Percentiles rank a stretch among this genome's conserved stretches.
Conservation (phyloP, 768 basidiomycete genomes). For the Stropharia rugosoannulata region DNA sequence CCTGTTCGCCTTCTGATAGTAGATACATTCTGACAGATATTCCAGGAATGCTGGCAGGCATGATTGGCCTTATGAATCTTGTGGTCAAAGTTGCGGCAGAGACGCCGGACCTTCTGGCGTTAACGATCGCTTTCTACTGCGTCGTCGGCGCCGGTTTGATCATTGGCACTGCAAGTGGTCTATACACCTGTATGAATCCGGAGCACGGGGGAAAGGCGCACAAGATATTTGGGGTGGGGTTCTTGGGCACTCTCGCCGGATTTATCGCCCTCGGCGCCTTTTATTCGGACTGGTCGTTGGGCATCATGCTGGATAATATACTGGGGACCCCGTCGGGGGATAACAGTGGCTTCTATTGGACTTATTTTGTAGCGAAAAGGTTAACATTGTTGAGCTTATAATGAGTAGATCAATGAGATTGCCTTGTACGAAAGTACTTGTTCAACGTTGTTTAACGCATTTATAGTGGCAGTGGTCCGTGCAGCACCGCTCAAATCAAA, state of each 20-base stretch:
- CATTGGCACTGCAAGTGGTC: conserved; percentile 17
- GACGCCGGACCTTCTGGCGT: conserved; percentile 13
- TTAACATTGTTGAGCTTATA: conserved; percentile 26
- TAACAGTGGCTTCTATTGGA: conserved; percentile 25
- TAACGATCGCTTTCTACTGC: conserved; percentile 25
- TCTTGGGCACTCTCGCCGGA: conserved; percentile 17
- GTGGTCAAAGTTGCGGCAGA: conserved; percentile 20
- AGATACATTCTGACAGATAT: conserved; percentile 17
- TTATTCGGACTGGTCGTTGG: conserved; percentile 27
- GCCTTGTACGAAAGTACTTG: no score
- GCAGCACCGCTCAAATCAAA: no score
- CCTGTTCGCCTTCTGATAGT: not conserved
- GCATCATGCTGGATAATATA: conserved; percentile 27
- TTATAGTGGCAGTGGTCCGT: no score
- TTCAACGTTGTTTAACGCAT: no score
- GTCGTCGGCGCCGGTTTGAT: conserved; percentile 21
- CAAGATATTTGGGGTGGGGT: conserved; percentile 21
- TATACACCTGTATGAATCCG: conserved; percentile 13
- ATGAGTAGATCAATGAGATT: not conserved
- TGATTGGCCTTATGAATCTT: conserved; percentile 30
- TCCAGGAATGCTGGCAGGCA: conserved; percentile 30
- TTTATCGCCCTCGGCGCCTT: conserved; percentile 25
- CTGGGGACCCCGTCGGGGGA: conserved; percentile 25
- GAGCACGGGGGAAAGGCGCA: conserved; percentile 17
- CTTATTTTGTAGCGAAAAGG: conserved; percentile 26